Percentiles rank a stretch among this genome's conserved stretches.
Conservation (phyloP, 805 yeast species). For the Debaryomyces hansenii region DNA sequence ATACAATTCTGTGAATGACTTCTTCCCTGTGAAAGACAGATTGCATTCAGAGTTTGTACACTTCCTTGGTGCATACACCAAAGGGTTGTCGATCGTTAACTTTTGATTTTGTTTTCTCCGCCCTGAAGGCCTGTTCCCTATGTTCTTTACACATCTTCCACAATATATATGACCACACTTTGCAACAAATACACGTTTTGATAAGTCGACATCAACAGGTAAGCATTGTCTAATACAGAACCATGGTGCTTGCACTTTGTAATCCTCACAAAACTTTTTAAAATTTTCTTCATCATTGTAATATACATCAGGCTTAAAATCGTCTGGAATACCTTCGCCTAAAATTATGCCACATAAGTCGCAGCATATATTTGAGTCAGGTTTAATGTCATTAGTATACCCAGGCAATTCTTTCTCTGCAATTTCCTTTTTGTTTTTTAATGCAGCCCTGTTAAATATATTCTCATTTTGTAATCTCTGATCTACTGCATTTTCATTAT, state of each 20-base stretch:
- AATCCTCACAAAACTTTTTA: constrained; percentile 21
- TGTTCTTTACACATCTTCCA: constrained; percentile 76
- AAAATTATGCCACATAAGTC: constrained; percentile 68
- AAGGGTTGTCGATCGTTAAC: constrained; percentile 32
- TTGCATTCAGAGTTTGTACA: constrained; percentile 60
- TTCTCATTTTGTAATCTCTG: constrained; percentile 30
- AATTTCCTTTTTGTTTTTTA: constrained; percentile 27
- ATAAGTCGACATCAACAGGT: constrained; percentile 55
- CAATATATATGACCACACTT: constrained; percentile 85
- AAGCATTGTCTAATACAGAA: constrained; percentile 52
- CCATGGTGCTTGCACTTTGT: constrained; percentile 62
- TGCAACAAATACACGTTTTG: constrained; percentile 64
- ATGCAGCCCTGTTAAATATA: constrained; percentile 25
- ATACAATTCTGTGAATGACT: constrained; percentile 54
- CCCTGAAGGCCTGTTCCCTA: constrained; percentile 44
- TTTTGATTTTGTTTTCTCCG: constrained; percentile 16
- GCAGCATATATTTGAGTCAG: constrained; percentile 36
- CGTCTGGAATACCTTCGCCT: constrained; percentile 71
- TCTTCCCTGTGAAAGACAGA: constrained; percentile 42
- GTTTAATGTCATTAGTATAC: constrained; percentile 31
- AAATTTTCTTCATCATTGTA: constrained; percentile 30
- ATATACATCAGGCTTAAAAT: constrained; percentile 36
- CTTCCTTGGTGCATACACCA: constrained; percentile 50
- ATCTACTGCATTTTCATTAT: constrained; percentile 38
- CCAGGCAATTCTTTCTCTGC: constrained; percentile 23